phyloP scores from a whole-genome alignment of 2,329 filamentous ascomycete species.

The Triangularia setosa region DNA sequence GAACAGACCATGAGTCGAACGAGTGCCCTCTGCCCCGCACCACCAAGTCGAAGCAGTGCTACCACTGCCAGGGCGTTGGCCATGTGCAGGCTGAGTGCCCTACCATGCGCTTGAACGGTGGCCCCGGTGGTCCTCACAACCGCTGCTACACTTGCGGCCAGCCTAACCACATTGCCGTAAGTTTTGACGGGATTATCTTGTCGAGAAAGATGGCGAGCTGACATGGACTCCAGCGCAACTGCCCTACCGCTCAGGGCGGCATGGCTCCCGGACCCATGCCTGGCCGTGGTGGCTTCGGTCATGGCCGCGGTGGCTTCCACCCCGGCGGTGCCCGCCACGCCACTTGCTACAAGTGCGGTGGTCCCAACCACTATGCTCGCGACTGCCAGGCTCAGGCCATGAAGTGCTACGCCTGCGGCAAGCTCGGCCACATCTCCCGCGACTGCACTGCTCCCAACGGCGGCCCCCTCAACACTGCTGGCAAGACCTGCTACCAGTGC shows the following conservation, averaged over 20 bases:
- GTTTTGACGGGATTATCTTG: constrained; percentile 33
- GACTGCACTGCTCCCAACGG: constrained; percentile 98
- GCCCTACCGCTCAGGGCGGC: constrained; percentile 63
- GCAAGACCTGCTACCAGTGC: constrained; percentile 98
- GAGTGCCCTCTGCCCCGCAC: constrained; percentile 94
- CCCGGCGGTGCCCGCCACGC: constrained; percentile 63
- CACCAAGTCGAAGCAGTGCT: constrained; percentile 99
- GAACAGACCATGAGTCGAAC: constrained; percentile 78
- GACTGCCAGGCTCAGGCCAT: constrained; percentile 98
- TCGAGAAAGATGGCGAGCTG: not conserved
- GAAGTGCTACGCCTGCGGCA: constrained; percentile 98
- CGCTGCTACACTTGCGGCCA: constrained; percentile 97
- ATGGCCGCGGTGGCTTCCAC: constrained; percentile 67
- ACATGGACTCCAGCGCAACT: constrained; percentile 58
- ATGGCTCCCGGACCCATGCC: constrained; percentile 65
- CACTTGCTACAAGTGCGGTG: constrained; percentile 71
- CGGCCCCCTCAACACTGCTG: constrained; percentile 88
- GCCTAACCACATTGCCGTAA: constrained; percentile 83
- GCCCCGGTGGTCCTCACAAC: constrained; percentile 61
- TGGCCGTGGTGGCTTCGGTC: constrained; percentile 65
- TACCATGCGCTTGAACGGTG: constrained; percentile 85
- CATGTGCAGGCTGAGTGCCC: constrained; percentile 99
- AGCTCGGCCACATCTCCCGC: constrained; percentile 85
- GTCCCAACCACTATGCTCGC: constrained; percentile 96
- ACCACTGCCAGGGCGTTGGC: constrained; percentile 97